These are phyloP conservation scores for Teunomyces cretensis DNA, from an alignment of 805 yeast species.

Conservation along the genomic window DNA sequence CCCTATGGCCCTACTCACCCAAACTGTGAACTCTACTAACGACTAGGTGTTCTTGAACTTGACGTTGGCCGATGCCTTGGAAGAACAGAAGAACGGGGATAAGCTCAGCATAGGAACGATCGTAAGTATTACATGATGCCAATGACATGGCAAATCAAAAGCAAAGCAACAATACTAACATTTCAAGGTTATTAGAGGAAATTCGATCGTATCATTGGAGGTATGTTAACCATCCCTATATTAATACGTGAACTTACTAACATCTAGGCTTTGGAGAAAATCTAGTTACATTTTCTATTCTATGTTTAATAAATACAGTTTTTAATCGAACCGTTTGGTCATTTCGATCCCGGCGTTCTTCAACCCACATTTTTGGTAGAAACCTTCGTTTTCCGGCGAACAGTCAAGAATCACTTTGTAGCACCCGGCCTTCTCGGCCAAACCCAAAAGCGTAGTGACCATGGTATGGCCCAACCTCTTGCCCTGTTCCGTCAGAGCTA, in stretches of 20 bases:
- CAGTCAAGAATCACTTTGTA: constrained; percentile 92
- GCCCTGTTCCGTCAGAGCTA: constrained; percentile 74
- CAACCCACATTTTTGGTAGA: constrained; percentile 88
- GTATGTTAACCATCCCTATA: constrained; percentile 32
- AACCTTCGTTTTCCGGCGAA: constrained; percentile 73
- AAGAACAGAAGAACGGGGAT: constrained; percentile 51
- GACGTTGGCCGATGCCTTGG: constrained; percentile 70
- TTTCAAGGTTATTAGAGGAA: constrained; percentile 64
- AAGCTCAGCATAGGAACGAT: constrained; percentile 62
- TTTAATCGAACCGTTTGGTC: constrained; percentile 48
- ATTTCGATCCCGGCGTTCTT: constrained; percentile 65
- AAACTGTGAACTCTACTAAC: constrained; percentile 15
- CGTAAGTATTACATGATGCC: constrained; percentile 28
- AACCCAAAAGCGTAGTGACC: constrained; percentile 57
- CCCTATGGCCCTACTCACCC: neutral
- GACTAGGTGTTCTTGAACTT: constrained; percentile 61
- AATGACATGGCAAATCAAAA: neutral
- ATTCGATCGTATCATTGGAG: constrained; percentile 73
- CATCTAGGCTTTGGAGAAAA: constrained; percentile 35
- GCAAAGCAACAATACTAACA: constrained; percentile 15
- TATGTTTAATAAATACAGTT: constrained; percentile 10
- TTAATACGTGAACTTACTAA: constrained; percentile 18
- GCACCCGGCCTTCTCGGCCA: constrained; percentile 65
- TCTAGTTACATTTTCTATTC: constrained; percentile 12
- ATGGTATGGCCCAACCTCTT: constrained; percentile 70